Evolutionary conservation across 164 flowering plant genomes (phyloP), one percentile per base, ranked within the genome.

Genomic region (Chimonanthus praecox): DNA sequence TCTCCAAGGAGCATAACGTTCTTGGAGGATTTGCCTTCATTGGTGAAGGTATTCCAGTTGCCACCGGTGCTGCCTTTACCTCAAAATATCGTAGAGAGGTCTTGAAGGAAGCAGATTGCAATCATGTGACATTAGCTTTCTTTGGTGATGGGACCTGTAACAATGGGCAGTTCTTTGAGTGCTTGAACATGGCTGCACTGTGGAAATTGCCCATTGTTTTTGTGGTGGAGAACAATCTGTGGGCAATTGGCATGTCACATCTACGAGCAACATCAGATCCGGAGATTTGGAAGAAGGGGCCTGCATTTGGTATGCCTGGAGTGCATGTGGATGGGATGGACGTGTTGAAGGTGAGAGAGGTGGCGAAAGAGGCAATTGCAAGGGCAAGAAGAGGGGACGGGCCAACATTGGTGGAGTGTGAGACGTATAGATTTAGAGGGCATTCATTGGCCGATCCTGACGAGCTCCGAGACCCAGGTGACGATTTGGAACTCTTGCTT

Each of bases 211-310:
- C 99, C 0, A 92, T 92, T 70, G 77, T 94, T 18, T 94, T 94
- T 87, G 97, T 94, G 50, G 99, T 92, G 78, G 99, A 94, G 86
- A 94, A 94, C 63, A 94, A 94, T 80, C 82, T 94, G 88, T 94
- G 99, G 99, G 99, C 99, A 3, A 94, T 94, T 85, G 99, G 99
- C 72, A 94, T 92, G 99, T 91, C 97, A 2, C 98, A 94, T 77
- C 74, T 91, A 80, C 86, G 99, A 73, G 89, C 99, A 0, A 94
- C 99, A 48, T 92, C 97, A 4, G 98, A 91, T 85, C 98, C 99
- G 13, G 86, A 87, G 79, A 94, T 94, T 71, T 92, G 94, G 90
- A 94, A 92, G 87, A 94, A 94, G 82, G 91, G 89, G 2, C 87
- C 91, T 0, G 94, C 99, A 4, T 94, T 94, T 77, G 94, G 93